Evolutionary conservation across 1,284 basidiomycete genomes (phyloP), one percentile per base, ranked within the genome.

Genomic region (Schizophyllum commune): DNA sequence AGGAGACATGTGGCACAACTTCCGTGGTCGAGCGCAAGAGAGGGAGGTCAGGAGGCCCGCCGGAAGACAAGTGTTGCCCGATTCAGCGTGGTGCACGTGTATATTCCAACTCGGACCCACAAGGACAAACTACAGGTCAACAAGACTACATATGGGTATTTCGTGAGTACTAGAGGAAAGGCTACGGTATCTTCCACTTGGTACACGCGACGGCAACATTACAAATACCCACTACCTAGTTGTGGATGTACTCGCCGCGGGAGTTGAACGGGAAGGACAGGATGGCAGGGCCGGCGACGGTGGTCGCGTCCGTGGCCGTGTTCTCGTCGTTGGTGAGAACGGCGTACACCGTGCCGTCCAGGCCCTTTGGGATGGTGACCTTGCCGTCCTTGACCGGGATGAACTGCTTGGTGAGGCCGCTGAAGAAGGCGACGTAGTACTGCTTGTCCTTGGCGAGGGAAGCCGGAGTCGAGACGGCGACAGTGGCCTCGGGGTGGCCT

Each of bases 181-280:
- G 27, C 27, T 27, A 27, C 5, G 27, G 27, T 27, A 27, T 27
- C 27, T 27, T 27, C 27, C 27, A 27, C 27, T 27, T 27, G 27
- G 27, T 27, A 27, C 27, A 27, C 5, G 27, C 2, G 27, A 27
- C 27, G 27, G 27, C 27, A 27, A 27, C 27, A 27, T 27, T 27
- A 27, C 27, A 5, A 5, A 27, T 27, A 27, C 27, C 27, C 27
- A 27, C 3, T 5, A 27, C 39, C 9, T 47, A 47, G 13, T 47
- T 11, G 17, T 47, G 39, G 17, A 47, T 47, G 39, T 47, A 47
- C 39, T 63, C n/a, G 8, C 52, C 65, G 13, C 63, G 59, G 32
- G 73, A 67, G 54, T 73, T 67, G 62, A 72, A 77, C 32, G 67
- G 66, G 64, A 77, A 74, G 39, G 68, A 62, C 17, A 79, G 65